A percentile compares a stretch with the other conserved stretches of the same genome.
These are phyloP conservation scores for Arbutus unedo DNA, from an alignment of 148 eudicot species.

Conservation along the genomic window DNA sequence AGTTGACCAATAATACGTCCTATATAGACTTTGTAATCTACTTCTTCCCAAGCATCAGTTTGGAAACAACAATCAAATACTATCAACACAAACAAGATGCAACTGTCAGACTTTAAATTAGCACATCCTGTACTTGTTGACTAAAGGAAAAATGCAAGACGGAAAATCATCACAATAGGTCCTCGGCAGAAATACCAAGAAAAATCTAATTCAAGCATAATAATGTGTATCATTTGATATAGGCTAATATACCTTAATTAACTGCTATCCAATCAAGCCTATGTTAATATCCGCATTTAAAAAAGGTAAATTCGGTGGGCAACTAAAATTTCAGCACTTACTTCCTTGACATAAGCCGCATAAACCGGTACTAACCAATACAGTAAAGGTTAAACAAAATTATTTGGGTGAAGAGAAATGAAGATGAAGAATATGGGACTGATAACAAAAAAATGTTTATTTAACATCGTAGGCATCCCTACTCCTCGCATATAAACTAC, in stretches of 20 bases:
- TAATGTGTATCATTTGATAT: background rate
- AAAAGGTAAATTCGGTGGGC: background rate
- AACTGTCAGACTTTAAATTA: constrained; percentile 2
- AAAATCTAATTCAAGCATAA: background rate
- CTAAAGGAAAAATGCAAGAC: constrained; percentile 8
- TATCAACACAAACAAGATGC: constrained; percentile 20
- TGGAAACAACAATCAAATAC: constrained; percentile 89
- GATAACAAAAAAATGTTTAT: background rate
- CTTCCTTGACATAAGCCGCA: background rate
- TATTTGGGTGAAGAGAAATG: background rate
- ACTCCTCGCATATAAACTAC: background rate
- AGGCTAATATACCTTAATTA: background rate
- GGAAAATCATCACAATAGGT: background rate
- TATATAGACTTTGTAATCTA: constrained; percentile 61
- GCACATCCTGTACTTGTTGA: background rate
- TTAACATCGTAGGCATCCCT: background rate
- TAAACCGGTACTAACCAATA: background rate
- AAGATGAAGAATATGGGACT: background rate
- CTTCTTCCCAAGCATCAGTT: constrained; percentile 48
- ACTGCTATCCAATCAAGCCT: background rate
- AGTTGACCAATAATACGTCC: constrained; percentile 57
- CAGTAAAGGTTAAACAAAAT: background rate
- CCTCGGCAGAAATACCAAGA: background rate
- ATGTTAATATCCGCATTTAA: background rate
- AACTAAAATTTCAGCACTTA: background rate